A percentile compares a stretch with the other conserved stretches of the same genome.
These are phyloP conservation scores for Blastocladiella britannica DNA, from an alignment of 192 early-diverging fungal species.

Conservation along the genomic window DNA sequence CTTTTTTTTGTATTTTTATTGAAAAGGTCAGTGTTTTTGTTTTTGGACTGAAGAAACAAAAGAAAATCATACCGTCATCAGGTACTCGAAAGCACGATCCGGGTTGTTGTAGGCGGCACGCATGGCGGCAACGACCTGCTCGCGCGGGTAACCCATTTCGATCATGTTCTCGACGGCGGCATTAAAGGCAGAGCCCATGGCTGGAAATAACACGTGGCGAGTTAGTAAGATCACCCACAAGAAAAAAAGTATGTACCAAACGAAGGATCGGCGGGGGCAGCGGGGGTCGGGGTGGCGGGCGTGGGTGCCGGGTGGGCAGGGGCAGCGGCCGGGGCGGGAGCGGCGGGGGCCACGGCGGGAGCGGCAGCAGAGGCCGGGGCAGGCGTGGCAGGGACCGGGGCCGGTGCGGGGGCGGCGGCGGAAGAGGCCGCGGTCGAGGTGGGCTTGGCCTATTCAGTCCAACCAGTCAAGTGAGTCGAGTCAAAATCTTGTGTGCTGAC, in stretches of 20 bases:
- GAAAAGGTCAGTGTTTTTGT: neutral
- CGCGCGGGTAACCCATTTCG: slow-evolving; percentile 85
- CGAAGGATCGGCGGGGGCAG: slow-evolving; percentile 7
- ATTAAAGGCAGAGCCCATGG: slow-evolving; percentile 58
- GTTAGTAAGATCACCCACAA: slow-evolving; percentile 7
- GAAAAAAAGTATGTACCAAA: neutral
- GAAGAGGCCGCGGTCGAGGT: slow-evolving; percentile 10
- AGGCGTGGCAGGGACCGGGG: slow-evolving; percentile 6
- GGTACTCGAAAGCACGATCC: slow-evolving; percentile 87
- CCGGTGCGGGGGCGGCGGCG: slow-evolving; percentile 8
- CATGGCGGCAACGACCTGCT: slow-evolving; percentile 72
- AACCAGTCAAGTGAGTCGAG: slow-evolving; percentile 1
- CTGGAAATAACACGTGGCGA: slow-evolving; percentile 11
- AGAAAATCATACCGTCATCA: slow-evolving; percentile 48
- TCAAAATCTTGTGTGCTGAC: neutral
- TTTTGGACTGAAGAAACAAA: too few relatives aligned
- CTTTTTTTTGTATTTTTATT: neutral
- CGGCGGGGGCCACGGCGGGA: slow-evolving; percentile 15
- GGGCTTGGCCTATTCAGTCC: slow-evolving; percentile 26
- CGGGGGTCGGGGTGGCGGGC: slow-evolving; percentile 12
- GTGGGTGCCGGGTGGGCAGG: slow-evolving; percentile 15
- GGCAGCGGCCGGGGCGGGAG: slow-evolving; percentile 11
- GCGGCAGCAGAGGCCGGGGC: slow-evolving; percentile 15
- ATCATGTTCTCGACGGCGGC: slow-evolving; percentile 69
- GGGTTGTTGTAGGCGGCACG: slow-evolving; percentile 94